A percentile compares a stretch with the other conserved stretches of the same genome.
Evolutionary conservation across 106 monocot species (phyloP).

Genomic region (Phalaenopsis equestris): DNA sequence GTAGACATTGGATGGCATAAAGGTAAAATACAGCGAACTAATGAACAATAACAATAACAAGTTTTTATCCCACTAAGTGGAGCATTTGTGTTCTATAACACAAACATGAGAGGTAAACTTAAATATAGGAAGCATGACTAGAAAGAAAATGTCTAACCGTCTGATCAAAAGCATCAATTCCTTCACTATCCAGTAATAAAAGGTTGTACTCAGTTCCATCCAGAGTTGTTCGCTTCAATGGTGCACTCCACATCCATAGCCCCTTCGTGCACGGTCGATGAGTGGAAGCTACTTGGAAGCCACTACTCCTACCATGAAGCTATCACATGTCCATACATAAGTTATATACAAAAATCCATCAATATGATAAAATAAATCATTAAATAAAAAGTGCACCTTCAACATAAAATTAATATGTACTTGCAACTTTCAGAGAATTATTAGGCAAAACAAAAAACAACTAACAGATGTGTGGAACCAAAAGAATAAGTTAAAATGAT

Average conservation of each 20-base stretch:
- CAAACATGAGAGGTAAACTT: neutral
- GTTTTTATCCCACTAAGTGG: neutral
- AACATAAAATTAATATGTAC: neutral
- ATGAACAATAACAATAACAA: neutral
- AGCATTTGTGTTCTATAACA: neutral
- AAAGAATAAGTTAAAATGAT: neutral
- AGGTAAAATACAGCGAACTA: neutral
- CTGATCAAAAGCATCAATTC: slow-evolving; percentile 98
- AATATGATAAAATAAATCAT: neutral
- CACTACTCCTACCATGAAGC: slow-evolving; percentile 89
- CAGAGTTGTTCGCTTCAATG: slow-evolving; percentile 75
- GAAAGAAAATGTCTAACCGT: slow-evolving; percentile 38
- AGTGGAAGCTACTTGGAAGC: slow-evolving; percentile 69
- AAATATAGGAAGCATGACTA: neutral
- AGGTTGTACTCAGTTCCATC: slow-evolving; percentile 97
- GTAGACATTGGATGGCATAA: neutral
- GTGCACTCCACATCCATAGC: slow-evolving; percentile 89
- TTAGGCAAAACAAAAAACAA: too few relatives aligned
- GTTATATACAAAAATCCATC: neutral
- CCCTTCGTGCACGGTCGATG: slow-evolving; percentile 76
- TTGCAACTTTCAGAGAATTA: neutral
- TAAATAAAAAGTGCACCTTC: neutral
- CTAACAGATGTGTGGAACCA: too few relatives aligned
- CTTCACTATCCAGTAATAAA: slow-evolving; percentile 87
- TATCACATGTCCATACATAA: slow-evolving; percentile 10